Conservation (phyloP, 2,329 filamentous ascomycete genomes). For the Paecilomyces formosus region DNA sequence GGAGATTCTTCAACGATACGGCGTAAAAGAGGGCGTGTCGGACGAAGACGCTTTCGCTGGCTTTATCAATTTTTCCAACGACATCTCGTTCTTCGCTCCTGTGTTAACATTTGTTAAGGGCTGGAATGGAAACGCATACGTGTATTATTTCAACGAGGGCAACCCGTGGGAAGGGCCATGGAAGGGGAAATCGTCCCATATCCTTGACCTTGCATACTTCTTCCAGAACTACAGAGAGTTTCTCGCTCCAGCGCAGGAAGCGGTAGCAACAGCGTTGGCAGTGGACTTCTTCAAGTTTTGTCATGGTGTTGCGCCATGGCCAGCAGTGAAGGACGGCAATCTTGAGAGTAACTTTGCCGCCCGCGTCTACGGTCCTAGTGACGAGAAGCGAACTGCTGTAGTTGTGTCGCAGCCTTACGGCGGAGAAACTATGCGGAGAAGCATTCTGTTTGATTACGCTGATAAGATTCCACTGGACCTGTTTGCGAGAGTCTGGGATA, state of each 20-base stretch:
- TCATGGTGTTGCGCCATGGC: conserved; percentile 27
- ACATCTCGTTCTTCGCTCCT: conserved; percentile 41
- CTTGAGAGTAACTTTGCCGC: conserved; percentile 15
- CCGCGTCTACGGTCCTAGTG: conserved; percentile 19
- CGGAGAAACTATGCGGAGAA: conserved; percentile 14
- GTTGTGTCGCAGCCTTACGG: conserved; percentile 12
- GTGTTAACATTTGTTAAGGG: conserved; percentile 33
- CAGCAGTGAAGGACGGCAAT: conserved; percentile 11
- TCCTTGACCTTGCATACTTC: conserved; percentile 40
- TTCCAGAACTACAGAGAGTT: conserved; percentile 41
- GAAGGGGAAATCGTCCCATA: conserved; percentile 35
- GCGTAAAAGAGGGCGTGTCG: conserved; percentile 23
- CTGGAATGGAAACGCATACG: conserved; percentile 26
- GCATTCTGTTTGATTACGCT: conserved; percentile 15
- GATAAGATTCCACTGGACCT: conserved; percentile 17
- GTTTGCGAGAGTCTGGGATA: conserved; percentile 10
- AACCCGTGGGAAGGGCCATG: conserved; percentile 41
- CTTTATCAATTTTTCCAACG: conserved; percentile 38
- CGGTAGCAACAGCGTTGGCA: conserved; percentile 26
- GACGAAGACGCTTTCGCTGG: conserved; percentile 37
- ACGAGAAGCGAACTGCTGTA: conserved; percentile 1
- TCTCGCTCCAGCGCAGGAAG: conserved; percentile 23
- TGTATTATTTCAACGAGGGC: conserved; percentile 41
- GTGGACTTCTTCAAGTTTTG: conserved; percentile 33
- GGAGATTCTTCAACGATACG: conserved; percentile 31